Conservation (phyloP, 2,329 filamentous ascomycete species). For the Sclerotinia trifoliorum region DNA sequence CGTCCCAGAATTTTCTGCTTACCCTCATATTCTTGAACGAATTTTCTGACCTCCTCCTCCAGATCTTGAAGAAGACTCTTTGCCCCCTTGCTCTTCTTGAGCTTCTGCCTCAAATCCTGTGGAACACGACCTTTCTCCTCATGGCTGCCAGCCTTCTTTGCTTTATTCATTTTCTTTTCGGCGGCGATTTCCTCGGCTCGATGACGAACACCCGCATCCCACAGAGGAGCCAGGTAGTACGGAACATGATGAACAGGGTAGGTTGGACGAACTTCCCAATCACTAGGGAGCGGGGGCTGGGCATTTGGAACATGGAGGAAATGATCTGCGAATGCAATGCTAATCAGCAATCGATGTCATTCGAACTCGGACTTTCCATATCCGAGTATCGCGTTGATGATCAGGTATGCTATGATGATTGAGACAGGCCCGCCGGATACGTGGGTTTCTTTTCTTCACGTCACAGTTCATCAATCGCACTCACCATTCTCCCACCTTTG, state of each 20-base stretch:
- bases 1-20: constrained; percentile 30
- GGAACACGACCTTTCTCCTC: constrained; percentile 62
- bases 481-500: constrained; percentile 94
- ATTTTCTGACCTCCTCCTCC: constrained; percentile 78
- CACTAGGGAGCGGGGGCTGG: constrained; percentile 74
- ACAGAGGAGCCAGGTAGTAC: constrained; percentile 84
- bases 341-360: constrained; percentile 20
- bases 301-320: constrained; percentile 83
- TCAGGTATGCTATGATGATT: constrained; percentile 1
- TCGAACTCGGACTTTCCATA: constrained; percentile 20
- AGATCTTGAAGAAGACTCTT: constrained; percentile 78
- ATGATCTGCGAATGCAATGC: constrained; percentile 58
- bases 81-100: constrained; percentile 77
- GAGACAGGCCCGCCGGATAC: neutral
- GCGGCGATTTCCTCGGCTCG: constrained; percentile 51
- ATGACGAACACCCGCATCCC: constrained; percentile 65
- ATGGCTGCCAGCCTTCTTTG: constrained; percentile 27
- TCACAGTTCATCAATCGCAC: constrained; percentile 28
- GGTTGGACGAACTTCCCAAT: constrained; percentile 82
- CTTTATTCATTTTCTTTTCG: constrained; percentile 41
- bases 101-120: constrained; percentile 73
- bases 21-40: constrained; percentile 62
- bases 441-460: neutral
- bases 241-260: constrained; percentile 76
- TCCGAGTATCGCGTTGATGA: constrained; percentile 26